Conservation (phyloP, 2,329 filamentous ascomycete genomes). For the Xylariales sp. region DNA sequence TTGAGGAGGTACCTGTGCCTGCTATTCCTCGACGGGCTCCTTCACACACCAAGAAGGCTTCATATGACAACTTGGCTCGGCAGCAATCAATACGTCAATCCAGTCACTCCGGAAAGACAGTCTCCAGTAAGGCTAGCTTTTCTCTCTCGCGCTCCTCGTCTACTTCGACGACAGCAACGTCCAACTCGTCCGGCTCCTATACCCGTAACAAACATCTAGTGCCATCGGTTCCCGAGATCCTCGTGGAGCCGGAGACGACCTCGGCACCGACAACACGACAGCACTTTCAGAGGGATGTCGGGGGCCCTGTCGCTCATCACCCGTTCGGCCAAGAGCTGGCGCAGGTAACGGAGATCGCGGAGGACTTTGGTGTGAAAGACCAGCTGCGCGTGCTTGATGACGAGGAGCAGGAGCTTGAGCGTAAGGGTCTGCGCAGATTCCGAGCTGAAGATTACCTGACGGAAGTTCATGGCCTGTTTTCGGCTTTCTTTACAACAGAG, state of each 20-base stretch:
- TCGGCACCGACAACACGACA: constrained; percentile 14
- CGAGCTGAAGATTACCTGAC: constrained; percentile 76
- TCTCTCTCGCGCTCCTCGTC: constrained; percentile 54
- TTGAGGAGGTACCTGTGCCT: constrained; percentile 39
- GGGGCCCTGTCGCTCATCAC: constrained; percentile 29
- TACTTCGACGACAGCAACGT: constrained; percentile 48
- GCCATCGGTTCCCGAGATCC: constrained; percentile 24
- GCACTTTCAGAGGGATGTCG: constrained; percentile 22
- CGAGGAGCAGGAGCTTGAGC: constrained; percentile 65
- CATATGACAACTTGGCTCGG: constrained; percentile 68
- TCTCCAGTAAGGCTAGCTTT: constrained; percentile 53
- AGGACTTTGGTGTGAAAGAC: constrained; percentile 71
- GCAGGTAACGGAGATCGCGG: constrained; percentile 87
- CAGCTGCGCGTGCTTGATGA: constrained; percentile 61
- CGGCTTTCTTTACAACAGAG: constrained; percentile 49
- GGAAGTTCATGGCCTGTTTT: constrained; percentile 69
- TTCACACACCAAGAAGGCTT: constrained; percentile 83
- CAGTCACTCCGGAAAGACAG: constrained; percentile 45
- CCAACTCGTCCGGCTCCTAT: constrained; percentile 34
- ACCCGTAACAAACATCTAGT: constrained; percentile 22
- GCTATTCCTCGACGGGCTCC: constrained; percentile 72
- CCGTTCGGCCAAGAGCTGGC: constrained; percentile 89
- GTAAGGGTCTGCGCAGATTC: constrained; percentile 68
- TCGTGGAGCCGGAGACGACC: constrained; percentile 23
- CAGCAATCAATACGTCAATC: constrained; percentile 47